phyloP scores from a whole-genome alignment of 148 eudicot genomes.

The Beta vulgaris region DNA sequence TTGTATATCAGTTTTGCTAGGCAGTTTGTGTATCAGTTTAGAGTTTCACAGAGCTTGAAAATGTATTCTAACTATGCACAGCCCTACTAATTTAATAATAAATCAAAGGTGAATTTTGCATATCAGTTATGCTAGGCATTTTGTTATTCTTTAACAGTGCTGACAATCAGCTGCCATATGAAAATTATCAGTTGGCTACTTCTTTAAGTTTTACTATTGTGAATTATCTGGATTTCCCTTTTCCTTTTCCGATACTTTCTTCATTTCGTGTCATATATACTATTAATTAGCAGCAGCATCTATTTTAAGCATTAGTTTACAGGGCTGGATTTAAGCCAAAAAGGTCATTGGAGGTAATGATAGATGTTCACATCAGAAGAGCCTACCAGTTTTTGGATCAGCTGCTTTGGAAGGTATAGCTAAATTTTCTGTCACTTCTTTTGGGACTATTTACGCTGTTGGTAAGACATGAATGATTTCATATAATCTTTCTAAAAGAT shows the following conservation, averaged over 20 bases:
- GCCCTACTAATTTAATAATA: no score
- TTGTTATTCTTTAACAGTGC: not conserved
- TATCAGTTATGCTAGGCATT: not conserved
- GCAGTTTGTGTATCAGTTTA: not conserved
- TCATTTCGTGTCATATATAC: no score
- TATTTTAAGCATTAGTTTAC: conserved; percentile 23
- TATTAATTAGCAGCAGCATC: not conserved
- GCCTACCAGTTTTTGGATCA: conserved; percentile 93
- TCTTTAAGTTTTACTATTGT: not conserved
- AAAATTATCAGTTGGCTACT: not conserved
- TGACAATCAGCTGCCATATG: not conserved
- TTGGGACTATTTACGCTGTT: conserved; percentile 86
- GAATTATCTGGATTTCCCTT: no score
- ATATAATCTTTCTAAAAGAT: not conserved
- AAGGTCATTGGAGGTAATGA: conserved; percentile 86
- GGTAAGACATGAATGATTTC: conserved; percentile 39
- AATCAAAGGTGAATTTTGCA: not conserved
- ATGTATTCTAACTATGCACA: not conserved
- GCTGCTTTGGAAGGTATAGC: conserved; percentile 90
- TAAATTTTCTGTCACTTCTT: not conserved
- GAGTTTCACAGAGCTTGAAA: not conserved
- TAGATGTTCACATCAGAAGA: conserved; percentile 99
- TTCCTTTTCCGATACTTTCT: no score
- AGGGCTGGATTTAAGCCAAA: conserved; percentile 94
- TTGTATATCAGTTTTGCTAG: not conserved